Base-by-base conservation (phyloP, 306 rosid species). In the Fagus crenata region DNA sequence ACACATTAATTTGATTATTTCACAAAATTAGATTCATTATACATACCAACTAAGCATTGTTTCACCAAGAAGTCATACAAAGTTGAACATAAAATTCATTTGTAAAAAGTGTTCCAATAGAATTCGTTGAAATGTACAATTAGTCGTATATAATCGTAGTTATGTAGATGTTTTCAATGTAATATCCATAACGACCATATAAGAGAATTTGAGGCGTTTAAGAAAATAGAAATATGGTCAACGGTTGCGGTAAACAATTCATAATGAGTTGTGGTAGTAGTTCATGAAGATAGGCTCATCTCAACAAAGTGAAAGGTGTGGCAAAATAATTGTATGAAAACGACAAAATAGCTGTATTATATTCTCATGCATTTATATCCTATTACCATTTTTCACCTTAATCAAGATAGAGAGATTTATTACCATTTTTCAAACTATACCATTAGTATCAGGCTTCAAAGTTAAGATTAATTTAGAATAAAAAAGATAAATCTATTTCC, bases 221-320 rank as follows among this genome's bases (percentile, higher is more conserved):
- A 61, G 18, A 61, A 33, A 61, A 58, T 12, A 6, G 35, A 61
- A 33, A 61, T 61, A 12, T 12, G 41, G n/a, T 61, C 67, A 32
- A 61, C 41, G 31, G 17, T 61, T 33, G 41, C 17, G 68, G 3
- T 4, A 33, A 61, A 61, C 41, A 6, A 61, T 12, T 61, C 68
- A 61, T 61, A 36, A 61, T 61, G 18, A 33, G 68, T 61, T 33
- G 15, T 5, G 68, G 35, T 33, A 33, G 11, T 33, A 3, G 40
- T 61, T 61, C 68, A 33, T 33, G 39, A 61, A 33, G 41, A 61
- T 61, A 61, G 42, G 42, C 17, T 61, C 9, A 32, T 61, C 68
- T 61, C 41, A 61, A 61, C 68, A 61, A 61, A 33, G 68, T 61
- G 68, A 61, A 33, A 33, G 68, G 68, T 61, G 5, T n/a, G 68